Base-by-base conservation (phyloP, 2,329 filamentous ascomycete genomes). In the Cladophialophora bantiana region DNA sequence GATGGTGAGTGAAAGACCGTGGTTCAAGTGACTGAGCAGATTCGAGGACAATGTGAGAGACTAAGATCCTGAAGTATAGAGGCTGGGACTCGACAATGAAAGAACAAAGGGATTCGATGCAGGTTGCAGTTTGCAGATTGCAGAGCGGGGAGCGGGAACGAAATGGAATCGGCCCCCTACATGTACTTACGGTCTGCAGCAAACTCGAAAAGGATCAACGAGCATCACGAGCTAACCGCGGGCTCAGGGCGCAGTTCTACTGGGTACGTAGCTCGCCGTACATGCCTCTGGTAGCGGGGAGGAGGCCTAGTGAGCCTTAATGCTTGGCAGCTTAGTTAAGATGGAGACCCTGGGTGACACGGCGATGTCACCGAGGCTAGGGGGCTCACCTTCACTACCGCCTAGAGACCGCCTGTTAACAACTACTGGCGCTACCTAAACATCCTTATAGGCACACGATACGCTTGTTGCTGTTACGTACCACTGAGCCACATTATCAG, bases 61-160 rank as follows among this genome's bases (percentile, higher is more conserved):
- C 34, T 42, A 57, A n/a, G 52, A 62, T 50, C 18, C 18, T 13
- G 61, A 52, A 58, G 36, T 66, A 62, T 48, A 62, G 54, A 45
- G 54, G 45, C 45, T 64, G 57, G 45, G 35, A 54, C 61, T 65
- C 58, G 62, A 65, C 15, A 45, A 52, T 42, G 50, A 40, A 42
- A 40, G 38, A 48, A 50, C 56, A 42, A 18, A 67, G 55, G 45
- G 50, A 56, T 50, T 59, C 42, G 60, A 67, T 35, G 54, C 45
- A 50, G 40, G 34, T 34, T 15, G 36, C 31, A 32, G 26, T 2
- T 26, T 35, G 58, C 15, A 32, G 32, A 36, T 10, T 55, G 54
- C 31, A 55, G 52, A 61, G 59, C 59, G 59, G 59, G 59, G 59
- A 61, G 58, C 36, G 32, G 31, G 55, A 35, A 53, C 45, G 45